Evolutionary conservation across 192 early-diverging fungal genomes (phyloP).

Genomic region (Jimgerdemannia lactiflua): DNA sequence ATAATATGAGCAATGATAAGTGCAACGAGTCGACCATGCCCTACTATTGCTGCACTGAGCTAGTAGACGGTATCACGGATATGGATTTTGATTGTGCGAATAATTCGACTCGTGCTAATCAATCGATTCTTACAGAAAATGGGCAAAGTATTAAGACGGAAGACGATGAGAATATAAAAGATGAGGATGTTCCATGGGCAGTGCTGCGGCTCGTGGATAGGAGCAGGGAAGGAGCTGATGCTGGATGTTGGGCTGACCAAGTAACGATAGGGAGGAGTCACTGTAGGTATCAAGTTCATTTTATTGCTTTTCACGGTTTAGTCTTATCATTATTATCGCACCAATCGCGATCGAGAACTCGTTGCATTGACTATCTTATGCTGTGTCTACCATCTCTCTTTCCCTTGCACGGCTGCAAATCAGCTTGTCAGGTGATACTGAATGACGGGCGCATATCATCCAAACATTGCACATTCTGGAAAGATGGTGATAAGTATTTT

Average conservation of each 20-base stretch:
- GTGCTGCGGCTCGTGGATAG: not conserved
- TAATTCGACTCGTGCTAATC: too few species aligned
- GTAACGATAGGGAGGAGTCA: not conserved
- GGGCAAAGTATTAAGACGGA: too few species aligned
- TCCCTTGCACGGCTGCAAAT: not conserved
- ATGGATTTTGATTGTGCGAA: too few species aligned
- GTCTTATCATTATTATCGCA: not conserved
- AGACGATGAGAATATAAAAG: too few species aligned
- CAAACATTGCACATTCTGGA: not conserved
- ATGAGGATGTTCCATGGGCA: not conserved
- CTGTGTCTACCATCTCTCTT: not conserved
- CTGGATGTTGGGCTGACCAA: not conserved
- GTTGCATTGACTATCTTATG: too few species aligned
- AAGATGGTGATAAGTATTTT: not conserved
- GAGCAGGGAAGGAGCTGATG: not conserved
- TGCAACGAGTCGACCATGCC: too few species aligned
- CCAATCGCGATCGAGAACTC: too few species aligned
- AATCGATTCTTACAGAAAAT: too few species aligned
- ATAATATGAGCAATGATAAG: too few species aligned
- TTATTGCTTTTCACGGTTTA: not conserved
- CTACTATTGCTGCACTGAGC: too few species aligned
- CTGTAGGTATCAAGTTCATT: not conserved
- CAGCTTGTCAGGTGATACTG: not conserved
- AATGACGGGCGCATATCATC: not conserved
- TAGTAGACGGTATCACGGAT: too few species aligned